Conservation (phyloP, 495 filamentous ascomycete species). For the Aspergillus leporis region DNA sequence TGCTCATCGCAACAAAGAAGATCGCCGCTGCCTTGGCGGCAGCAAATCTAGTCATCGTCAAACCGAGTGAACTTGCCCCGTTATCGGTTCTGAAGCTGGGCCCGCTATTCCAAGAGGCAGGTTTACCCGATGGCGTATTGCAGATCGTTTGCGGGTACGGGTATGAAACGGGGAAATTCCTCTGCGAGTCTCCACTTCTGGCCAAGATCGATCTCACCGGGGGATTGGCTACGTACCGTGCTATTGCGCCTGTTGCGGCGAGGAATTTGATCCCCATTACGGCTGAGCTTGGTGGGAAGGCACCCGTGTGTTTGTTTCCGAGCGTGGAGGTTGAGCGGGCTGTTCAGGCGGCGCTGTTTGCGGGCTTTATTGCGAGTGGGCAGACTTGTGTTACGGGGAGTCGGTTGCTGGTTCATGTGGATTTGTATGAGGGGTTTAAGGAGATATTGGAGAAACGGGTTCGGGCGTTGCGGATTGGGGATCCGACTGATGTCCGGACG, state of each 20-base stretch:
- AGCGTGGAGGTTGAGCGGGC: conserved; percentile 51
- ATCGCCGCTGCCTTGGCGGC: conserved; percentile 61
- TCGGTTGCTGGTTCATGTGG: conserved; percentile 54
- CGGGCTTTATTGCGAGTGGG: conserved; percentile 59
- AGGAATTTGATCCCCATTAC: conserved; percentile 55
- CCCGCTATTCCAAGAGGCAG: conserved; percentile 51
- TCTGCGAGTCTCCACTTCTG: conserved; percentile 53
- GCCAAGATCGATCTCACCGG: conserved; percentile 66
- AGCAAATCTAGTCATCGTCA: conserved; percentile 62
- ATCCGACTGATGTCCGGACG: conserved; percentile 44
- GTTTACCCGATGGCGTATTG: conserved; percentile 57
- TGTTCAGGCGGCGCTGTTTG: conserved; percentile 59
- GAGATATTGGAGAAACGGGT: conserved; percentile 36
- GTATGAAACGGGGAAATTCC: conserved; percentile 49
- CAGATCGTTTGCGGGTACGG: conserved; percentile 60
- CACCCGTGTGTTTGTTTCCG: conserved; percentile 56
- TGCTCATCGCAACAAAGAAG: conserved; percentile 66
- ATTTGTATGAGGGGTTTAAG: conserved; percentile 41
- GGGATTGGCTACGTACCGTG: conserved; percentile 46
- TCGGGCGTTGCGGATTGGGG: conserved; percentile 47
- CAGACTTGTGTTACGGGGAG: conserved; percentile 65
- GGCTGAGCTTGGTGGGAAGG: conserved; percentile 63
- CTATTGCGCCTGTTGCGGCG: conserved; percentile 49
- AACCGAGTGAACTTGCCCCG: conserved; percentile 62
- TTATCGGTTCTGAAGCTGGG: conserved; percentile 56